Evolutionary conservation across 345 rosid genomes (phyloP).

Genomic region (Pelargonium nanum): DNA sequence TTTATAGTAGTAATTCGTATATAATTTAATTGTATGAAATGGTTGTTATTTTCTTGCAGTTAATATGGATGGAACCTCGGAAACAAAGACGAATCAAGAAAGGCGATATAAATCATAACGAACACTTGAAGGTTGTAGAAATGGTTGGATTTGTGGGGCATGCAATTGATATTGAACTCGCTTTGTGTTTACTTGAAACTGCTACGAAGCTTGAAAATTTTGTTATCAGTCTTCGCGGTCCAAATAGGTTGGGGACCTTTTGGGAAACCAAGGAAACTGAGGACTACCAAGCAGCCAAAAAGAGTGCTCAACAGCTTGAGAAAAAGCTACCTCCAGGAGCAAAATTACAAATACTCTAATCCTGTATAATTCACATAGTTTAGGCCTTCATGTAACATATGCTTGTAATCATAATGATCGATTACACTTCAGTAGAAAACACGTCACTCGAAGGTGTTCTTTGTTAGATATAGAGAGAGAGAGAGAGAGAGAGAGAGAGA

Average conservation of each 20-base stretch:
- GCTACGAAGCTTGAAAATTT: slow-evolving; percentile 10
- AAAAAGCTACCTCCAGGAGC: slow-evolving; percentile 9
- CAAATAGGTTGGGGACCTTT: not conserved
- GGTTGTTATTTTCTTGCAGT: slow-evolving; percentile 5
- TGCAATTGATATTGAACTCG: slow-evolving; percentile 3
- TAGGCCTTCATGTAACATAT: too few species aligned
- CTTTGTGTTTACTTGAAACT: slow-evolving; percentile 9
- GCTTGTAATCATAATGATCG: too few species aligned
- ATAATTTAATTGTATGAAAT: too few species aligned
- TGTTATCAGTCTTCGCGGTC: slow-evolving; percentile 2
- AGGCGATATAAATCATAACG: not conserved
- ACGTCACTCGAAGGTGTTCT: too few species aligned
- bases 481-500: too few species aligned
- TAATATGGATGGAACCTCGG: slow-evolving; percentile 3
- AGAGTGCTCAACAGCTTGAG: not conserved
- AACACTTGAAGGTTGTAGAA: slow-evolving; percentile 5
- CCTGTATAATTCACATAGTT: too few species aligned
- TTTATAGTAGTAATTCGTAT: too few species aligned
- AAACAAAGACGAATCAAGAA: slow-evolving; percentile 1
- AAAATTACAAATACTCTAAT: slow-evolving; percentile 1
- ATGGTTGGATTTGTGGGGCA: slow-evolving; percentile 9
- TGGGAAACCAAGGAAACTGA: not conserved
- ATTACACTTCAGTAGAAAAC: too few species aligned
- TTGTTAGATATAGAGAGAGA: too few species aligned
- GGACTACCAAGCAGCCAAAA: slow-evolving; percentile 3